phyloP scores from a whole-genome alignment of 208 protist species.

The Leishmania amazonensis region DNA sequence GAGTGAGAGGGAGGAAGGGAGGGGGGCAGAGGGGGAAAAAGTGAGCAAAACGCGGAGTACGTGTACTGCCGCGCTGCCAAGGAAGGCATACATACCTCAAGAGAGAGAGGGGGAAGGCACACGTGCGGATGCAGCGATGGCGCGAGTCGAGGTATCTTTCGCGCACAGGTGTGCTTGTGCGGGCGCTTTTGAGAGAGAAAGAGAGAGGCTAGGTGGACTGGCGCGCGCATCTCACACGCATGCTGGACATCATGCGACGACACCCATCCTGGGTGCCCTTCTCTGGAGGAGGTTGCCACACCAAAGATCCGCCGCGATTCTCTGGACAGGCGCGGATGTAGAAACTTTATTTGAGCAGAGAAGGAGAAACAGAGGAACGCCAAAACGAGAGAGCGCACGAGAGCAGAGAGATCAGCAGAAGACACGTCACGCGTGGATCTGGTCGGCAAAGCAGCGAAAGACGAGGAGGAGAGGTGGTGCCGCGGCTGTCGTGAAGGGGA shows the following conservation, averaged over 20 bases:
- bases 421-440: background rate
- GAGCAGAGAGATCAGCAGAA: slow-evolving; percentile 3
- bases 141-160: background rate
- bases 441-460: slow-evolving; percentile 8
- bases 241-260: background rate
- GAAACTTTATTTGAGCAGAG: background rate
- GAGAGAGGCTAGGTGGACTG: background rate
- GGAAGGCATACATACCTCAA: background rate
- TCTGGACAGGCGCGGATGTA: background rate
- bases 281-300: background rate
- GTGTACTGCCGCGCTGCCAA: background rate
- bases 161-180: background rate
- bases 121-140: background rate
- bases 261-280: background rate
- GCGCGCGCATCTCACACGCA: background rate
- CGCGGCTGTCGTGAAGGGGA: background rate
- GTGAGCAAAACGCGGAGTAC: background rate
- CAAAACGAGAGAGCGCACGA: background rate
- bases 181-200: background rate
- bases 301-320: background rate
- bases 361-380: too few species aligned
- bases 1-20: background rate
- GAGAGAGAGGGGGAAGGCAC: background rate
- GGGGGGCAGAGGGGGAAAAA: background rate
- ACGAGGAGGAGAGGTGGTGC: slow-evolving; percentile 7